Evolutionary conservation across 176 grass and related monocot genomes (phyloP).

Genomic region (Guadua angustifolia): DNA sequence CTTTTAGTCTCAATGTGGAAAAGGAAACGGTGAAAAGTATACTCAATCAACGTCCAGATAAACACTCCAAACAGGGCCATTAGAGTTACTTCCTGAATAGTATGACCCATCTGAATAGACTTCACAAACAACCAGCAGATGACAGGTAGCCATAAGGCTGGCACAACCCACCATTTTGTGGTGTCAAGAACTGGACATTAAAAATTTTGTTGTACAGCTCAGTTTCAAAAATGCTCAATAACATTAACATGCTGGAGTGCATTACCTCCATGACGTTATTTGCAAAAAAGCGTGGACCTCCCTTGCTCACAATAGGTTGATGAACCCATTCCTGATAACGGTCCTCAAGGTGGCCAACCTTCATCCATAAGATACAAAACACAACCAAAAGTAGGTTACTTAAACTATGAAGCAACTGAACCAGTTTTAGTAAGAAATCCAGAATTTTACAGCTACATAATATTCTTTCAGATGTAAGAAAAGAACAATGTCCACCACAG

Average conservation of each 20-base stretch:
- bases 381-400: not conserved
- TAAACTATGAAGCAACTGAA: not conserved
- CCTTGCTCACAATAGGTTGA: slow-evolving; percentile 89
- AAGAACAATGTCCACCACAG: not conserved
- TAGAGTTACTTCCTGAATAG: slow-evolving; percentile 51
- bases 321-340: slow-evolving; percentile 97
- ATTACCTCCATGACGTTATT: slow-evolving; percentile 78
- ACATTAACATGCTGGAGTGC: not conserved
- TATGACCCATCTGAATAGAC: slow-evolving; percentile 70
- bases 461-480: not conserved
- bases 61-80: slow-evolving; percentile 67
- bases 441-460: not conserved
- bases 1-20: slow-evolving; percentile 85
- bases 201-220: slow-evolving; percentile 4
- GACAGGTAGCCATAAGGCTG: slow-evolving; percentile 87
- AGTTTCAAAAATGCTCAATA: not conserved
- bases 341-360: slow-evolving; percentile 92
- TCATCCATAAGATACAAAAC: slow-evolving; percentile 15
- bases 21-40: slow-evolving; percentile 87
- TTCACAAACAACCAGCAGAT: slow-evolving; percentile 61
- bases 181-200: slow-evolving; percentile 71
- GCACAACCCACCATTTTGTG: slow-evolving; percentile 90
- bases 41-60: slow-evolving; percentile 90
- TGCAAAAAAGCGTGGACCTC: slow-evolving; percentile 75
- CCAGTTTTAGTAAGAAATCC: not conserved